Percentiles rank a stretch among this genome's conserved stretches.
phyloP scores from a whole-genome alignment of 2,329 filamentous ascomycete genomes.

The Fusarium chlamydosporum region DNA sequence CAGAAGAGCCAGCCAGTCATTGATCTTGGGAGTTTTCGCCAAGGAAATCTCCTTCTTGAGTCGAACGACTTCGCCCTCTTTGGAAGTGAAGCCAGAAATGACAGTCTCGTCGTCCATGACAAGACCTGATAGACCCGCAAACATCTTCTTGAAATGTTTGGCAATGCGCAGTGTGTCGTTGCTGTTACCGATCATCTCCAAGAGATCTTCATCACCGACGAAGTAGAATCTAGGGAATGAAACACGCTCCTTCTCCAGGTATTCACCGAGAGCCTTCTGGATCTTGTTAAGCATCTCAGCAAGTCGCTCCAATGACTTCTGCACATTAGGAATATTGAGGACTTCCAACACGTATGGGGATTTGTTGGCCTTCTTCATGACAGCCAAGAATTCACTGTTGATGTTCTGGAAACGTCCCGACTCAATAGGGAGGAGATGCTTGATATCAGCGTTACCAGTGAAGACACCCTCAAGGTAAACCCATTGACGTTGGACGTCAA shows the following conservation, averaged over 20 bases:
- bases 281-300: slow-evolving; percentile 99
- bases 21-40: slow-evolving; percentile 94
- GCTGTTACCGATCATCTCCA: slow-evolving; percentile 99
- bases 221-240: slow-evolving; percentile 99
- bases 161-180: slow-evolving; percentile 96
- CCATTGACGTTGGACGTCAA: slow-evolving; percentile 99
- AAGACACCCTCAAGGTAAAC: slow-evolving; percentile 99
- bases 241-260: slow-evolving; percentile 96
- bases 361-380: slow-evolving; percentile 99
- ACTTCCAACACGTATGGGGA: slow-evolving; percentile 96
- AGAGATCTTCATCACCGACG: slow-evolving; percentile 96
- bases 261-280: slow-evolving; percentile 97
- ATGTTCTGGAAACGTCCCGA: slow-evolving; percentile 98
- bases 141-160: slow-evolving; percentile 99
- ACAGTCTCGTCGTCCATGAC: slow-evolving; percentile 90
- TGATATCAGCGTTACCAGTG: slow-evolving; percentile 98
- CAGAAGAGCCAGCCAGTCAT: slow-evolving; percentile 96
- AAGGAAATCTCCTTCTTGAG: slow-evolving; percentile 94
- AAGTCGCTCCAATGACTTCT: slow-evolving; percentile 94
- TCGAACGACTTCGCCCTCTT: slow-evolving; percentile 90
- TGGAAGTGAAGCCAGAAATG: slow-evolving; percentile 93
- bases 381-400: slow-evolving; percentile 98
- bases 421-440: slow-evolving; percentile 95
- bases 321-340: slow-evolving; percentile 93
- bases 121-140: slow-evolving; percentile 92